These are phyloP conservation scores for Artemisia annua DNA, from an alignment of 129 eudicot genomes.

Conservation along the genomic window DNA sequence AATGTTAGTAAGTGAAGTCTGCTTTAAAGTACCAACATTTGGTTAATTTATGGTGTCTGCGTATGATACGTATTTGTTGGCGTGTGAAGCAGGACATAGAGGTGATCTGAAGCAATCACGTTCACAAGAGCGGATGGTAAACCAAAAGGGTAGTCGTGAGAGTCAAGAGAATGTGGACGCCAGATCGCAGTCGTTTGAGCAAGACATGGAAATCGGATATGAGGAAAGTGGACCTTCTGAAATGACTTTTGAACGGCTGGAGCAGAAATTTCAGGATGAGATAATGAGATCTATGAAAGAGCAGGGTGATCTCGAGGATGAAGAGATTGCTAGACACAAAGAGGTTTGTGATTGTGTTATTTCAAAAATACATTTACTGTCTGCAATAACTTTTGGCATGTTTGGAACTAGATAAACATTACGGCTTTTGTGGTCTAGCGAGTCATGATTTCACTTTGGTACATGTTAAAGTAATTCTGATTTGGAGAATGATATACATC, in stretches of 20 bases:
- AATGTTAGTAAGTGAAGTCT: too few relatives aligned
- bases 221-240: conserved; percentile 36
- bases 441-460: background rate
- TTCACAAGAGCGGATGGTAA: conserved; percentile 5
- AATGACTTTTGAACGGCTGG: conserved; percentile 38
- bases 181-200: conserved; percentile 28
- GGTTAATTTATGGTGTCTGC: too few relatives aligned
- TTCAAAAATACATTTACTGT: background rate
- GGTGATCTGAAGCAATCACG: conserved; percentile 19
- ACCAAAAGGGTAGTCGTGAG: too few relatives aligned
- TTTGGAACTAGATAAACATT: too few relatives aligned
- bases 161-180: too few relatives aligned
- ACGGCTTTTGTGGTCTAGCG: too few relatives aligned
- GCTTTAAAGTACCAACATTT: too few relatives aligned
- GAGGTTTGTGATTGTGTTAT: conserved; percentile 31
- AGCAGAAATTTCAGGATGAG: conserved; percentile 40
- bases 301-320: conserved; percentile 38
- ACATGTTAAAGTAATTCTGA: background rate
- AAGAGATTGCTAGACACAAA: conserved; percentile 45
- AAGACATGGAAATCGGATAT: conserved; percentile 50
- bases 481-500: background rate
- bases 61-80: too few relatives aligned
- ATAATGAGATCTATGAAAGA: conserved; percentile 38
- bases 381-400: background rate
- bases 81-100: conserved; percentile 12